A percentile compares a stretch with the other conserved stretches of the same genome.
Evolutionary conservation across 2,329 filamentous ascomycete species (phyloP).

Genomic region (Nemania sp.): DNA sequence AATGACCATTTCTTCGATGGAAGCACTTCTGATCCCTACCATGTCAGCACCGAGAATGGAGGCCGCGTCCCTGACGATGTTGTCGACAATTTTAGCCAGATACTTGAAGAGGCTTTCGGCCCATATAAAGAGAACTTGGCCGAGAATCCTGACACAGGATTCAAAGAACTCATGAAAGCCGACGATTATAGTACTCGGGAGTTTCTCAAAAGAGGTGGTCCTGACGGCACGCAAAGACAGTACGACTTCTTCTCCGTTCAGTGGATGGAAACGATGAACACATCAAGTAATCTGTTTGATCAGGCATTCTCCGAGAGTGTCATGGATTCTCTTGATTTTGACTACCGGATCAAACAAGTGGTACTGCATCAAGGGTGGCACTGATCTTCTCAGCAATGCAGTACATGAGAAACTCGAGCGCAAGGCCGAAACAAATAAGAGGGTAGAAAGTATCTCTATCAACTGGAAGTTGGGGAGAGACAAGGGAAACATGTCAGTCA

Average conservation of each 20-base stretch:
- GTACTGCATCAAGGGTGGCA: not conserved
- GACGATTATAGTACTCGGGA: constrained; percentile 22
- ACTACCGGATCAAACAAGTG: not conserved
- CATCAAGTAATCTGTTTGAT: constrained; percentile 5
- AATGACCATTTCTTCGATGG: too few relatives aligned
- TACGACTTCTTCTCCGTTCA: too few relatives aligned
- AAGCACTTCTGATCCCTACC: too few relatives aligned
- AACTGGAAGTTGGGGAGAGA: not conserved
- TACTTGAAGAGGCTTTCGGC: not conserved
- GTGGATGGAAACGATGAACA: not conserved
- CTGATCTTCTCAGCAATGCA: not conserved
- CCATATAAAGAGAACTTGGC: constrained; percentile 7
- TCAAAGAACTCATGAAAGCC: constrained; percentile 18
- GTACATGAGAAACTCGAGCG: not conserved
- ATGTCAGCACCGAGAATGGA: too few relatives aligned
- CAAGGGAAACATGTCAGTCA: too few relatives aligned
- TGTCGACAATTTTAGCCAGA: not conserved
- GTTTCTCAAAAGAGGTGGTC: not conserved
- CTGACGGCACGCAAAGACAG: too few relatives aligned
- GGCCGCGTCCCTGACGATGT: too few relatives aligned
- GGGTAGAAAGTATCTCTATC: not conserved
- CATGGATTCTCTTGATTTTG: constrained; percentile 27
- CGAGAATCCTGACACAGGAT: constrained; percentile 9
- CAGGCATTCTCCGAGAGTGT: constrained; percentile 27
- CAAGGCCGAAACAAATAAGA: too few relatives aligned